Evolutionary conservation across 1,284 basidiomycete genomes (phyloP), one percentile per base, ranked within the genome.

Genomic region (Sphagnurus paluster): DNA sequence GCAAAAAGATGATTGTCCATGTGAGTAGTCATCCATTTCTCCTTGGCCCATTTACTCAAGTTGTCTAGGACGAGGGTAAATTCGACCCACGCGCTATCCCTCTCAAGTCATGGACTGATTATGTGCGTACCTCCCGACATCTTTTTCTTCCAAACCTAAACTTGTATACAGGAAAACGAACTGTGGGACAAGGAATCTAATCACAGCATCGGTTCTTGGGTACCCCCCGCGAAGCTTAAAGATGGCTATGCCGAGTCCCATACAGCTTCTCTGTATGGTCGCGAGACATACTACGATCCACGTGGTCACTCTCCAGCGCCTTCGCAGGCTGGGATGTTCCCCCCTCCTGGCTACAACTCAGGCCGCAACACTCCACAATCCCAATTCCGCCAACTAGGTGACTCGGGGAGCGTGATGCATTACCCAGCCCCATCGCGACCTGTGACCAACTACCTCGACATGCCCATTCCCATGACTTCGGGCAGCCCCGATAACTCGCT

Each of bases 171-270:
- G 82, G 90, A 93, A 76, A 96, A 96, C 62, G 93, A 98, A 66
- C 80, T 98, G 4, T 98, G 95, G 95, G 94, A 97, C 64, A 91
- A 93, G 65, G 93, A 95, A 58, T 93, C 89, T 0, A 93, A 93
- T 60, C 90, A 93, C 67, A 91, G 89, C 49, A 90, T 92, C 44
- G 87, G 88, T 16, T 92, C 88, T 0, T 92, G 87, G 84, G 81
- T 84, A 11, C 87, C 87, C 21, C 87, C 87, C 1, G 69, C 70
- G 13, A 84, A 84, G 58, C 67, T 80, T 59, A 80, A 79, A 58
- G 84, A 85, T 13, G 85, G 79, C 2, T 89, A 89, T 46, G 76
- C 83, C 5, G 84, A 89, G 57, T 88, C 85, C 7, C 80, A 74
- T 24, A 83, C 84, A 5, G 83, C 79, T 1, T 92, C 87, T 0